Percentiles rank a stretch among this genome's conserved stretches.
Conservation (phyloP, 768 basidiomycete genomes). For the Cyclocybe aegerita region DNA sequence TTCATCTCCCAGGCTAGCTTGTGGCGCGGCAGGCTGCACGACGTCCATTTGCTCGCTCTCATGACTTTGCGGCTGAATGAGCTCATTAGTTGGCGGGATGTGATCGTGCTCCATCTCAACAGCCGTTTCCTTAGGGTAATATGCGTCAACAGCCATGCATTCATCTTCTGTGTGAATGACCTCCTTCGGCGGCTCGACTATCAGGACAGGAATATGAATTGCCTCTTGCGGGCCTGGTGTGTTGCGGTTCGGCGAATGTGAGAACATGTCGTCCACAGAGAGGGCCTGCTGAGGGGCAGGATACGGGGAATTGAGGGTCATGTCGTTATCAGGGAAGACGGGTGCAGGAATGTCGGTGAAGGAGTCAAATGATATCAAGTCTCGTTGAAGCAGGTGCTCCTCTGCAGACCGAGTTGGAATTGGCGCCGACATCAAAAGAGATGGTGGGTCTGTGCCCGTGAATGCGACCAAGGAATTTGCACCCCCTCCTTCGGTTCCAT, state of each 20-base stretch:
- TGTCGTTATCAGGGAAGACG: neutral
- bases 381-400: conserved; percentile 6
- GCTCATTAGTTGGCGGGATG: no score
- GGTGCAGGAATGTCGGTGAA: conserved; percentile 21
- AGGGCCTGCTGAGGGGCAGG: conserved; percentile 1
- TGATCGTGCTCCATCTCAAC: no score
- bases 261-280: conserved; percentile 19
- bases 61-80: no score
- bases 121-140: no score
- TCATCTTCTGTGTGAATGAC: neutral
- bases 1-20: conserved; percentile 2
- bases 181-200: neutral
- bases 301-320: neutral
- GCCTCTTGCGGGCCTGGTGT: neutral
- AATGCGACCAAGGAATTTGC: conserved; percentile 1
- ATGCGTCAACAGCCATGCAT: neutral
- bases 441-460: neutral
- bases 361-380: conserved; percentile 37
- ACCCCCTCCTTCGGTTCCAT: conserved; percentile 3
- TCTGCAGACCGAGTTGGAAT: neutral
- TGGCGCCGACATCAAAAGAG: conserved; percentile 7
- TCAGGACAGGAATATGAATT: neutral
- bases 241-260: conserved; percentile 11
- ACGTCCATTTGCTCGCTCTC: no score
- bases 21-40: no score